Conservation (phyloP, 108 stramenopile genomes). For the Skeletonema potamos region DNA sequence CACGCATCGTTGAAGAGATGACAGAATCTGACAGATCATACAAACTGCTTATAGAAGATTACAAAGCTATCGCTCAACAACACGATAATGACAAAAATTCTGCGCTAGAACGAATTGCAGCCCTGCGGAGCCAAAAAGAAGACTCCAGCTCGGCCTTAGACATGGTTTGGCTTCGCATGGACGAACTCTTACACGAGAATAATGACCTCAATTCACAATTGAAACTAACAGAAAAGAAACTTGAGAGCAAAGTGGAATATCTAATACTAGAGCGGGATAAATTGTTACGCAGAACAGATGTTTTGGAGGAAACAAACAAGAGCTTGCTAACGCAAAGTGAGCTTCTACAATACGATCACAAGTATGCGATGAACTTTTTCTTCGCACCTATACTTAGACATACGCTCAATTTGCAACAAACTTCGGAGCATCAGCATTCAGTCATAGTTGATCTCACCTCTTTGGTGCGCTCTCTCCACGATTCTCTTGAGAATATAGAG, state of each 20-base stretch:
- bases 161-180: constrained; percentile 26
- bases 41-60: constrained; percentile 11
- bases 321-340: not conserved
- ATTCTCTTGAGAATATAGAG: constrained; percentile 14
- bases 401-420: constrained; percentile 7
- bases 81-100: constrained; percentile 32
- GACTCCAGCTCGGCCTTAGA: constrained; percentile 25
- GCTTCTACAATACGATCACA: constrained; percentile 2
- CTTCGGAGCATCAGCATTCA: constrained; percentile 25
- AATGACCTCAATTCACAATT: constrained; percentile 6
- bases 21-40: not conserved
- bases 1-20: not conserved
- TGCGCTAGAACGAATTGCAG: constrained; percentile 25
- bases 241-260: constrained; percentile 11
- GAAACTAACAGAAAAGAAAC: constrained; percentile 4
- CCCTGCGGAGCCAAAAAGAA: constrained; percentile 24
- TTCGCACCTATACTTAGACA: constrained; percentile 20
- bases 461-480: constrained; percentile 17
- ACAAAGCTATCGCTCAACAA: constrained; percentile 15
- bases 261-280: constrained; percentile 7
- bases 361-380: constrained; percentile 8
- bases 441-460: constrained; percentile 34
- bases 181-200: constrained; percentile 36
- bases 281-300: constrained; percentile 7
- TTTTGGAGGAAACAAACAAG: not conserved